Conservation (phyloP, 305 asterid species). For the Vinca major region DNA sequence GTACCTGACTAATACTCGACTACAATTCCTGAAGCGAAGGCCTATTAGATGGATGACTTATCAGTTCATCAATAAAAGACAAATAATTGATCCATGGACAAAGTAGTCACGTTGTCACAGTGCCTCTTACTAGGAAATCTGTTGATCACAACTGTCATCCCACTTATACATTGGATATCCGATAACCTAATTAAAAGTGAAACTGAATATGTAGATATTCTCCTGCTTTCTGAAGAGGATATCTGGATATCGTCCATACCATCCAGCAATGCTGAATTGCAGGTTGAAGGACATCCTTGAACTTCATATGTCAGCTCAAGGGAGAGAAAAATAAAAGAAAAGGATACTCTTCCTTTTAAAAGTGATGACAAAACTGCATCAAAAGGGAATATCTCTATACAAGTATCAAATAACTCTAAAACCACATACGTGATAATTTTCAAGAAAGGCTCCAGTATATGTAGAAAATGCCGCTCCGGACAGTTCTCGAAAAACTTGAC, state of each 20-base stretch:
- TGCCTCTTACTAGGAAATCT: neutral
- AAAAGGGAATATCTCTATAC: neutral
- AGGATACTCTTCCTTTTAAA: neutral
- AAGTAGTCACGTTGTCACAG: neutral
- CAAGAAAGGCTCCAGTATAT: constrained; percentile 95
- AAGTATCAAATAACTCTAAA: constrained; percentile 13
- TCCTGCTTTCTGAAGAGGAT: neutral
- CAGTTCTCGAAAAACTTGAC: constrained; percentile 88
- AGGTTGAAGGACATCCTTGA: neutral
- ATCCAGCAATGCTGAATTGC: neutral
- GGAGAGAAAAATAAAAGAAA: neutral
- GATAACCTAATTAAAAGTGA: neutral
- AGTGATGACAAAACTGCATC: neutral
- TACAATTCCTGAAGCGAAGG: neutral
- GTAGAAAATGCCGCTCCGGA: constrained; percentile 91
- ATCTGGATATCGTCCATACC: neutral
- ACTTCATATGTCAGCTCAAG: neutral
- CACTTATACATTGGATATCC: constrained; percentile 1
- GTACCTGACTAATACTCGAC: neutral
- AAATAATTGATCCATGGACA: neutral
- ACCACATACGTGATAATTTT: constrained; percentile 86
- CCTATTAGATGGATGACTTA: neutral
- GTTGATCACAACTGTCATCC: neutral
- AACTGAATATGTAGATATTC: neutral
- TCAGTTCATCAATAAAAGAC: no score